A percentile compares a stretch with the other conserved stretches of the same genome.
These are phyloP conservation scores for Myriangium duriaei DNA, from an alignment of 2,329 filamentous ascomycete genomes.

Conservation along the genomic window DNA sequence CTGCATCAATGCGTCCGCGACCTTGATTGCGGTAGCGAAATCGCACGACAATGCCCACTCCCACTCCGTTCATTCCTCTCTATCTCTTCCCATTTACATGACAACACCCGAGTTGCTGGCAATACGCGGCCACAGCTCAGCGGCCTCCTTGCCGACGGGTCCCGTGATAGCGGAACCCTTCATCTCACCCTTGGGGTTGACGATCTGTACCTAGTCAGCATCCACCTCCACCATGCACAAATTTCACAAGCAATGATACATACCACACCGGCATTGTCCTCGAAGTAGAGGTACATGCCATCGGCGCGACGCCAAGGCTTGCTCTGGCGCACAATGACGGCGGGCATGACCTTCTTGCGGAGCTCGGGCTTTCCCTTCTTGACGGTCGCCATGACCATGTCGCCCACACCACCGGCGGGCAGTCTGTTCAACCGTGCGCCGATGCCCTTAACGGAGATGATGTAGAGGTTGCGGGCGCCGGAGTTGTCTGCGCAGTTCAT, in stretches of 20 bases:
- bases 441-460: conserved; percentile 98
- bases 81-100: conserved; percentile 56
- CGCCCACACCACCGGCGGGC: conserved; percentile 91
- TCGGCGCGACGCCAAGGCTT: conserved; percentile 99
- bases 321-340: conserved; percentile 95
- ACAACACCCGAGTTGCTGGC: conserved; percentile 99
- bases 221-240: conserved; percentile 7
- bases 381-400: conserved; percentile 99
- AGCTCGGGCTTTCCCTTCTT: conserved; percentile 99
- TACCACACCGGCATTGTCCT: conserved; percentile 99
- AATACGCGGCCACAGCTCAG: conserved; percentile 99
- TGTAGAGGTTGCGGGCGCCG: conserved; percentile 93
- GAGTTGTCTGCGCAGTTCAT: conserved; percentile 99
- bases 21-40: no score
- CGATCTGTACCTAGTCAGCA: conserved; percentile 51
- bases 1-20: no score
- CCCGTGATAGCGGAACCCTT: conserved; percentile 99
- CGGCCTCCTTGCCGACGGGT: conserved; percentile 98
- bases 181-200: conserved; percentile 99
- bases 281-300: conserved; percentile 98
- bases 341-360: conserved; percentile 99
- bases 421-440: conserved; percentile 96
- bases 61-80: conserved; percentile 1
- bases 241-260: conserved; percentile 32
- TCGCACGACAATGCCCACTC: no score